These are phyloP conservation scores for Talinum fruticosum DNA, from an alignment of 148 eudicot species.

Conservation along the genomic window DNA sequence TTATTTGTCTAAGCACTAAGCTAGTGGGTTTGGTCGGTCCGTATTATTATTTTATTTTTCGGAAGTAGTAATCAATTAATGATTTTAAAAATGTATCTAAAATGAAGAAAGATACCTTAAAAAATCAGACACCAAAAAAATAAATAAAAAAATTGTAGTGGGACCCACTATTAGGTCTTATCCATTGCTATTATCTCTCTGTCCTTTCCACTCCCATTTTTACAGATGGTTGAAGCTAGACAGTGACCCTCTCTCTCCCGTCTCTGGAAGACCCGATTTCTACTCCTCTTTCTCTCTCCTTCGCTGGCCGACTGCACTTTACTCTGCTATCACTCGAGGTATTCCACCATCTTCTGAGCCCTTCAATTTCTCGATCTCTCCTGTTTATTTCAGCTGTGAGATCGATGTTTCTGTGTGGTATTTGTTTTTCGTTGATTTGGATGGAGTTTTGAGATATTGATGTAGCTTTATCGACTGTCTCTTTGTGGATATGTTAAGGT, in stretches of 20 bases:
- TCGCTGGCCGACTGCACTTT: background rate
- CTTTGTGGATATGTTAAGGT: no score
- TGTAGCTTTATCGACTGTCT: background rate
- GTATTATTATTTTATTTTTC: no score
- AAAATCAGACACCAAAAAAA: background rate
- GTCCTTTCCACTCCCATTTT: background rate
- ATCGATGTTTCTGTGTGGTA: background rate
- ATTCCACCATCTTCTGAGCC: background rate
- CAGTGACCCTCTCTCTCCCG: background rate
- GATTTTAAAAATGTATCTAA: no score
- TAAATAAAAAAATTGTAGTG: background rate
- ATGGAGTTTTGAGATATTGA: background rate
- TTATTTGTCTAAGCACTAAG: background rate
- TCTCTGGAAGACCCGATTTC: background rate
- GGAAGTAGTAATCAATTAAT: no score
- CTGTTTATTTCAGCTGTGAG: background rate
- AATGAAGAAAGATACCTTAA: background rate
- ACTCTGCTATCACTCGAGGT: background rate
- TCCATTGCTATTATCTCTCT: background rate
- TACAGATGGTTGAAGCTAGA: background rate
- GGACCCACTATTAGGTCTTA: constrained; percentile 6
- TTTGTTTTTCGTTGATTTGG: background rate
- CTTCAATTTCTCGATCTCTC: background rate
- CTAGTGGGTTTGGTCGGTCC: background rate
- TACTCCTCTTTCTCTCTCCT: background rate